Base-by-base conservation (phyloP, 2,329 filamentous ascomycete genomes). In the Apiospora hydei region DNA sequence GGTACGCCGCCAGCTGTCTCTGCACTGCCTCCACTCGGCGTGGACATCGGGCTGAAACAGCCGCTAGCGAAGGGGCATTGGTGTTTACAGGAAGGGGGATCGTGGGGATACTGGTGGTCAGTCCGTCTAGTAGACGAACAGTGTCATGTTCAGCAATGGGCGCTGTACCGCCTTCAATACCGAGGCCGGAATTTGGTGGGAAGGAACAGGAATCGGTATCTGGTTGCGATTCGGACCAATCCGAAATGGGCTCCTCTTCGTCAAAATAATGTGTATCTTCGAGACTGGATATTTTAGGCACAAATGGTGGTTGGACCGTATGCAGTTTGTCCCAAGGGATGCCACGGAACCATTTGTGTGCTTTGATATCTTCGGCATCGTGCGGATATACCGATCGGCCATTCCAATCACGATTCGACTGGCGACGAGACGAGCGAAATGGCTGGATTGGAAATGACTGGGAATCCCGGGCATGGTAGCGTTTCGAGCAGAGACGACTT, bases 241-340 rank as follows among this genome's bases (percentile, higher is more conserved):
- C 91, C 46, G 88, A 90, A 69, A 96, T 90, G 41, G 92, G 86
- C 53, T 93, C 90, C 75, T 94, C 93, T 69, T 95, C 92, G 72
- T 98, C 94, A 78, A 98, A 98, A 80, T 98, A 98, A 77, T 93
- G 94, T 0, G 95, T 96, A 79, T 95, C 93, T 69, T 93, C 91
- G 74, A 87, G 84, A 43, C 86, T 85, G 51, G 86, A 85, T 34
- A 98, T 91, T 13, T 90, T 87, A 0, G 96, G 96, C 0, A 97
- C 85, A 77, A 97, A 96, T 0, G 95, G 95, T 0, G 96, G 95
- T 11, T 85, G 85, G 71, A 90, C 88, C 46, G 88, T 83, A 77
- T 96, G 93, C 21, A 98, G 82, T 0, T 88, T 88, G 18, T 93
- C 89, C 96, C 94, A 98, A 0, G 90, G 88, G 21, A 97, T 89